Evolutionary conservation across 768 basidiomycete species (phyloP).

Genomic region (Russula lepida): DNA sequence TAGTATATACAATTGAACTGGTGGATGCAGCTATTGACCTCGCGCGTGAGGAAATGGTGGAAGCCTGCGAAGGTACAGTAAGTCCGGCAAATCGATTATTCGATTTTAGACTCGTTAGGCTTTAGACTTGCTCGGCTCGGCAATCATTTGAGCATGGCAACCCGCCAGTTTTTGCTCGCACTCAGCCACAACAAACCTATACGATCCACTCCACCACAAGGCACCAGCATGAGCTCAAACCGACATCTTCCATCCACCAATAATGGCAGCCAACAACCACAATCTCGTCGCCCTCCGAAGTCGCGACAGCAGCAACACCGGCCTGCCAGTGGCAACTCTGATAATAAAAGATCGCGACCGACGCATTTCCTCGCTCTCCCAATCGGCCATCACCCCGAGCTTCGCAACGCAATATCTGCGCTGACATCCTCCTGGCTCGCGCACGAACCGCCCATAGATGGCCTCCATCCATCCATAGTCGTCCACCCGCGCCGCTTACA

Average conservation of each 20-base stretch:
- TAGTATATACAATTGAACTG: slow-evolving; percentile 7
- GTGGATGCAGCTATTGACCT: neutral
- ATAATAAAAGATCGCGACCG: neutral
- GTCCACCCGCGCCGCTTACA: slow-evolving; percentile 53
- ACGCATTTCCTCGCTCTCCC: slow-evolving; percentile 19
- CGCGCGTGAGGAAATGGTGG: neutral
- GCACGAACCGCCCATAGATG: slow-evolving; percentile 31
- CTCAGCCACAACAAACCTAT: neutral
- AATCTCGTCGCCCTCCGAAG: neutral
- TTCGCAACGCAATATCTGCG: slow-evolving; percentile 24
- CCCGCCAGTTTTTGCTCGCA: neutral
- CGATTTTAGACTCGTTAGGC: neutral
- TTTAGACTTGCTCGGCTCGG: too few relatives aligned
- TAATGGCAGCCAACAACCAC: neutral
- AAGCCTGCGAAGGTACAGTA: too few relatives aligned
- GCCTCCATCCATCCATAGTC: slow-evolving; percentile 54
- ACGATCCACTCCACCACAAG: neutral
- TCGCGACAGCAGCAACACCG: neutral
- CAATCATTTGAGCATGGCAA: too few relatives aligned
- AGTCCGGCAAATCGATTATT: too few relatives aligned
- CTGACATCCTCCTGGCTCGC: slow-evolving; percentile 28
- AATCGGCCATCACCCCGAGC: slow-evolving; percentile 27
- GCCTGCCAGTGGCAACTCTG: neutral
- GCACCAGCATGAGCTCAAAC: neutral
- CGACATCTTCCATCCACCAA: neutral